Evolutionary conservation across 2,329 filamentous ascomycete species (phyloP).

Genomic region (Periconia sp.): DNA sequence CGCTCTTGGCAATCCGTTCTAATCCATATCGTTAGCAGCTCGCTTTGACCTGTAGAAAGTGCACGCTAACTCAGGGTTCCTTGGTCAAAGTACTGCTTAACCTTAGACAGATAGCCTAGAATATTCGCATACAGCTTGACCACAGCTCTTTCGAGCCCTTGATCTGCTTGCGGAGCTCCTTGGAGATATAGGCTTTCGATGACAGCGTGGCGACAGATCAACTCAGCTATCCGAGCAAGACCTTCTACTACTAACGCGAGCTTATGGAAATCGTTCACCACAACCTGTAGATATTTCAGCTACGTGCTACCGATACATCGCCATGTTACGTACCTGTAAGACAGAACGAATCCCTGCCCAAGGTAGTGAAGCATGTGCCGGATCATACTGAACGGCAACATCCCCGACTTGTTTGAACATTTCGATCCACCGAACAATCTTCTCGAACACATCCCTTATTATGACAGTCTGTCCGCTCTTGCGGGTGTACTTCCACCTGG

Average conservation of each 20-base stretch:
- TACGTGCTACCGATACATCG: constrained; percentile 3
- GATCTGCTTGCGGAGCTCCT: constrained; percentile 3
- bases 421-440: constrained; percentile 32
- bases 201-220: constrained; percentile 16
- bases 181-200: constrained; percentile 13
- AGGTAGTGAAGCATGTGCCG: constrained; percentile 38
- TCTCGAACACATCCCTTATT: constrained; percentile 36
- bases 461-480: constrained; percentile 24
- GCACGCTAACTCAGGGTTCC: constrained; percentile 9
- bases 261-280: constrained; percentile 11
- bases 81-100: constrained; percentile 16
- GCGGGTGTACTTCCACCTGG: constrained; percentile 20
- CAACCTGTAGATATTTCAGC: constrained; percentile 13
- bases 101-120: constrained; percentile 16
- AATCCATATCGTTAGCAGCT: constrained; percentile 1
- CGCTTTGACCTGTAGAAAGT: constrained; percentile 6
- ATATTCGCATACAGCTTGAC: constrained; percentile 17
- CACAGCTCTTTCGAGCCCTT: constrained; percentile 10
- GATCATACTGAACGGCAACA: constrained; percentile 37
- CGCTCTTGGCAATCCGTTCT: constrained; percentile 13
- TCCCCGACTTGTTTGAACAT: constrained; percentile 40
- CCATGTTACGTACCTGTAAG: constrained; percentile 28
- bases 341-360: constrained; percentile 42
- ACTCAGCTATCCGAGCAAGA: constrained; percentile 13
- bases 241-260: constrained; percentile 10